These are phyloP conservation scores for Termitomyces sp. DNA, from an alignment of 768 basidiomycete species.

Conservation along the genomic window DNA sequence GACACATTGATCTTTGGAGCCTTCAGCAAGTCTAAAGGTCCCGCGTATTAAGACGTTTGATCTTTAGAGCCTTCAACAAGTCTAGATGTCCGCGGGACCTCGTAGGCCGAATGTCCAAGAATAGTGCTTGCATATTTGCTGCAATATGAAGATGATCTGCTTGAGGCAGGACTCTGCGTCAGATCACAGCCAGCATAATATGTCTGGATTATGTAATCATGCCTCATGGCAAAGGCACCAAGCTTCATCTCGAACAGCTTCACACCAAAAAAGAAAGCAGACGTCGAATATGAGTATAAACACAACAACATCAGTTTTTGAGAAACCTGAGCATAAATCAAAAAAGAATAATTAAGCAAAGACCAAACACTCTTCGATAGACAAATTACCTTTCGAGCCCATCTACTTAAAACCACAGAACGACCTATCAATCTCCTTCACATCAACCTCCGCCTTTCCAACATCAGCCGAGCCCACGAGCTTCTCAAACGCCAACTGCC, in stretches of 20 bases:
- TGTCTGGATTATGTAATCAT: neutral
- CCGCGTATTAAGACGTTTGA: too few relatives aligned
- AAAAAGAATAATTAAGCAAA: neutral
- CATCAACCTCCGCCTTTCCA: slow-evolving; percentile 9
- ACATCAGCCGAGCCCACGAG: slow-evolving; percentile 14
- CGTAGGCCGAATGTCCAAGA: neutral
- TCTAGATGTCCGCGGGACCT: neutral
- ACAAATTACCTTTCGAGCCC: neutral
- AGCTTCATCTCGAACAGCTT: neutral
- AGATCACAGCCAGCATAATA: neutral
- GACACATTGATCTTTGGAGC: neutral
- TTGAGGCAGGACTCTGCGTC: too few relatives aligned
- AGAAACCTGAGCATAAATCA: neutral
- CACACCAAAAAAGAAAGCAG: neutral
- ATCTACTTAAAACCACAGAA: slow-evolving; percentile 12
- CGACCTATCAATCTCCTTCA: slow-evolving; percentile 1
- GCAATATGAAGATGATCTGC: neutral
- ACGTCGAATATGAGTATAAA: neutral
- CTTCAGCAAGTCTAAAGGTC: too few relatives aligned
- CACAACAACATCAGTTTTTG: neutral
- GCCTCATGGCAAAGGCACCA: too few relatives aligned
- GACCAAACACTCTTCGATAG: neutral
- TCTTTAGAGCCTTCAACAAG: too few relatives aligned
- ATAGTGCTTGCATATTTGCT: neutral
- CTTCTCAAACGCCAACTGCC: slow-evolving; percentile 22